Conservation (phyloP, 352 stramenopile species). For the Nothophytophthora sp. region DNA sequence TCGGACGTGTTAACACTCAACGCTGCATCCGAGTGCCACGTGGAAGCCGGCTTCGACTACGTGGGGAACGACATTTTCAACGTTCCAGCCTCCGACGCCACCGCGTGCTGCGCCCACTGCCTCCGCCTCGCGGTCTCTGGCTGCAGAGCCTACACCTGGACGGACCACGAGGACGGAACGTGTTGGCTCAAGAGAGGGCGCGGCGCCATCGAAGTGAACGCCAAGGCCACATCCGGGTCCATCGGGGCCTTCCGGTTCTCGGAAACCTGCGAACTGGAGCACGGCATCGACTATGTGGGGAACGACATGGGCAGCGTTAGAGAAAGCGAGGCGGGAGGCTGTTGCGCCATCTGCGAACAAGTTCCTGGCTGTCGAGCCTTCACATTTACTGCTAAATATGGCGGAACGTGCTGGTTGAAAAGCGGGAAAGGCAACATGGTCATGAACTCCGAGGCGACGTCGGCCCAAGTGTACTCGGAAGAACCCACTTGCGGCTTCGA, state of each 20-base stretch:
- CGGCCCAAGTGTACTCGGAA: conserved; percentile 11
- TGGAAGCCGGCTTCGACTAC: conserved; percentile 35
- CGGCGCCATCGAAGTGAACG: conserved; percentile 20
- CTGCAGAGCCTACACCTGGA: conserved; percentile 54
- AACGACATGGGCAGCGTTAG: conserved; percentile 21
- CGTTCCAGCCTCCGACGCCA: background rate
- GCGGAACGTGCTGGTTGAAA: conserved; percentile 36
- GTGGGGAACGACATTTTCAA: conserved; percentile 36
- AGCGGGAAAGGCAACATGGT: conserved; percentile 28
- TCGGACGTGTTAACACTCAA: background rate
- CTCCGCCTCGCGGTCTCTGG: conserved; percentile 6
- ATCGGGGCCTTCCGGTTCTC: conserved; percentile 17
- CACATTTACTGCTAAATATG: conserved; percentile 22
- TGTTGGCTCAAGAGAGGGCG: conserved; percentile 61
- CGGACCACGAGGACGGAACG: conserved; percentile 37
- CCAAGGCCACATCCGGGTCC: conserved; percentile 22
- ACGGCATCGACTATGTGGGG: conserved; percentile 26
- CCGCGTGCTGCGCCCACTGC: conserved; percentile 31
- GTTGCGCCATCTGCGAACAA: conserved; percentile 23
- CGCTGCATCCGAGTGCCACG: conserved; percentile 10
- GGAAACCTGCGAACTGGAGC: conserved; percentile 18
- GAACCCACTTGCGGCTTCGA: conserved; percentile 29
- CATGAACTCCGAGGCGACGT: conserved; percentile 8
- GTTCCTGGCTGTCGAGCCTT: conserved; percentile 37
- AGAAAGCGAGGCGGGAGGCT: conserved; percentile 8